phyloP scores from a whole-genome alignment of 352 stramenopile genomes.

The Pythium vanterpoolii region DNA sequence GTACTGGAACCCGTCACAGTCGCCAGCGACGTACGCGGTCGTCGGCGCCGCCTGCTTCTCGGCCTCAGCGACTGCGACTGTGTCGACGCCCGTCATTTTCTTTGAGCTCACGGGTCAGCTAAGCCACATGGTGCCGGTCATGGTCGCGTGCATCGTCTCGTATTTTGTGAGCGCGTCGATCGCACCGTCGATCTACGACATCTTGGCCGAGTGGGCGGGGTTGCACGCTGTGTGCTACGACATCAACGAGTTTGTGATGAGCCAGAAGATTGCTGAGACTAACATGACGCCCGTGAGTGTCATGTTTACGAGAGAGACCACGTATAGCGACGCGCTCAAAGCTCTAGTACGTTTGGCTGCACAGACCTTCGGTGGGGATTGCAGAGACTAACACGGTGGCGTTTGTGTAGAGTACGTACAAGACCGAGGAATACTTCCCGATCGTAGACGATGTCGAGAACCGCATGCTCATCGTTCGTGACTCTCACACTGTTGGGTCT shows the following conservation, averaged over 20 bases:
- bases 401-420: slow-evolving; percentile 53
- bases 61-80: slow-evolving; percentile 86
- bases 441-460: slow-evolving; percentile 62
- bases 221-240: slow-evolving; percentile 84
- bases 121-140: slow-evolving; percentile 81
- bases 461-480: slow-evolving; percentile 45
- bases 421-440: slow-evolving; percentile 79
- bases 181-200: slow-evolving; percentile 84
- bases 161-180: slow-evolving; percentile 81
- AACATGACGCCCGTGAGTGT: slow-evolving; percentile 57
- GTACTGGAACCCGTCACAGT: slow-evolving; percentile 74
- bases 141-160: slow-evolving; percentile 74
- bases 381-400: neutral
- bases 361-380: neutral
- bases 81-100: slow-evolving; percentile 87
- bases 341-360: slow-evolving; percentile 37
- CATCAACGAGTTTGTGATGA: slow-evolving; percentile 76
- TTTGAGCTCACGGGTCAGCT: slow-evolving; percentile 82
- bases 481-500: neutral
- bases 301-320: slow-evolving; percentile 71
- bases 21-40: slow-evolving; percentile 82
- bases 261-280: slow-evolving; percentile 54
- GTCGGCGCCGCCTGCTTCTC: slow-evolving; percentile 90
- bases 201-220: slow-evolving; percentile 69
- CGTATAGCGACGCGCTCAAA: slow-evolving; percentile 65